Conservation (phyloP, 352 stramenopile genomes). For the Phytopythium montanum region DNA sequence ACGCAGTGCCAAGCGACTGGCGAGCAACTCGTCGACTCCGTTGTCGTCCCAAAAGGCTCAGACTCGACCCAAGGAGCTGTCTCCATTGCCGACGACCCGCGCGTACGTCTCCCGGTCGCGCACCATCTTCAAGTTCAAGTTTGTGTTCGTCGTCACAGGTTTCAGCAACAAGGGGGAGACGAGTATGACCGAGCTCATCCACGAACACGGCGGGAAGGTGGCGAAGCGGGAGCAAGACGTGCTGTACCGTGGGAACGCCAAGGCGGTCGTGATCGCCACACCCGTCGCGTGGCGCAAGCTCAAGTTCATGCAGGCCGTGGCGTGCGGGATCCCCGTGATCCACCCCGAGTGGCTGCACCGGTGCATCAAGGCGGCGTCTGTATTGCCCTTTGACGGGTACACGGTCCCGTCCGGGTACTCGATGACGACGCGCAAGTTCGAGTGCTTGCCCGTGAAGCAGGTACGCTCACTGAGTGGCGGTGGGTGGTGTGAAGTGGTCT, state of each 20-base stretch:
- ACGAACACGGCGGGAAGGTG: slow-evolving; percentile 65
- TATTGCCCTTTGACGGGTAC: slow-evolving; percentile 71
- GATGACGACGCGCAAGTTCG: slow-evolving; percentile 56
- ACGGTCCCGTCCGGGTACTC: slow-evolving; percentile 66
- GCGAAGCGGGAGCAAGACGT: slow-evolving; percentile 42
- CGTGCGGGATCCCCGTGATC: slow-evolving; percentile 77
- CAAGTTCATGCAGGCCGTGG: slow-evolving; percentile 80
- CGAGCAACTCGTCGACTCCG: slow-evolving; percentile 16
- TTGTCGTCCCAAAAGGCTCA: slow-evolving; percentile 43
- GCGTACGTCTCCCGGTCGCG: slow-evolving; percentile 43
- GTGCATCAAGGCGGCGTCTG: slow-evolving; percentile 41
- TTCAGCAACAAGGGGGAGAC: slow-evolving; percentile 51
- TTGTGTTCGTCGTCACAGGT: slow-evolving; percentile 73
- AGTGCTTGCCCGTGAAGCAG: slow-evolving; percentile 37
- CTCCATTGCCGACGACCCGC: slow-evolving; percentile 44
- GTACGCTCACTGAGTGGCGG: slow-evolving; percentile 10
- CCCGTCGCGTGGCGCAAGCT: slow-evolving; percentile 70
- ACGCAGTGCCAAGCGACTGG: slow-evolving; percentile 15
- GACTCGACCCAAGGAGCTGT: slow-evolving; percentile 43
- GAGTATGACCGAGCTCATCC: slow-evolving; percentile 51
- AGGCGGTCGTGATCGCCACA: slow-evolving; percentile 71
- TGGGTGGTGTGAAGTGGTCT: neutral
- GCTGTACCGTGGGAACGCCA: slow-evolving; percentile 38
- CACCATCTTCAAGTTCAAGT: slow-evolving; percentile 70
- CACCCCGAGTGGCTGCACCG: slow-evolving; percentile 78